Conservation (phyloP, 208 protist species). For the Blechomonas ayalai region DNA sequence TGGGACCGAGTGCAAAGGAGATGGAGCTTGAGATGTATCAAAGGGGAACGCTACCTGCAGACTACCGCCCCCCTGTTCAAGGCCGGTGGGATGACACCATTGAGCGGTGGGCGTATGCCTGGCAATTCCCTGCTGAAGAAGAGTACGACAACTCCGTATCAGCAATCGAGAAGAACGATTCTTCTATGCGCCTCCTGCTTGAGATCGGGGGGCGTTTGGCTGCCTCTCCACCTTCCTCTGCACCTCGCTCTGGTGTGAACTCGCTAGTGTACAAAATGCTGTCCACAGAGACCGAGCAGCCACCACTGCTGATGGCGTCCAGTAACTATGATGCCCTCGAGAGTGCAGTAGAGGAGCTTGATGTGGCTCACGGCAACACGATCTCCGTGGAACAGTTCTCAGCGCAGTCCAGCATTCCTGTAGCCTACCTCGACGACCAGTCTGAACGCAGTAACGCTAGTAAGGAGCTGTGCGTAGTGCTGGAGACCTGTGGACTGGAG, state of each 20-base stretch:
- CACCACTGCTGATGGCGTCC: neutral
- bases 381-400: conserved; percentile 42
- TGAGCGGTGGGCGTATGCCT: conserved; percentile 88
- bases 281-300: neutral
- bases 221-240: conserved; percentile 12
- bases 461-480: conserved; percentile 56
- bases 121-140: conserved; percentile 87
- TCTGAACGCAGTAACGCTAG: conserved; percentile 71
- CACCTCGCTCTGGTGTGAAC: conserved; percentile 27
- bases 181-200: conserved; percentile 47
- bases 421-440: conserved; percentile 81
- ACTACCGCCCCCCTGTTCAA: conserved; percentile 78
- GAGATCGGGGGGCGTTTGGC: conserved; percentile 55
- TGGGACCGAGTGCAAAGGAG: conserved; percentile 75
- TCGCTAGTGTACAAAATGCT: conserved; percentile 31
- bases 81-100: conserved; percentile 90
- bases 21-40: conserved; percentile 82
- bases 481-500: conserved; percentile 56
- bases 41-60: conserved; percentile 57
- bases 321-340: conserved; percentile 44
- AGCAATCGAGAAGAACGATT: conserved; percentile 38
- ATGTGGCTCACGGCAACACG: conserved; percentile 8
- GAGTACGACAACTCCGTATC: conserved; percentile 44
- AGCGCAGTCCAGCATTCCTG: conserved; percentile 38
- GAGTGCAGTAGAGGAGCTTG: conserved; percentile 3